Conservation (phyloP, 305 asterid species). For the Petunia hybrid region DNA sequence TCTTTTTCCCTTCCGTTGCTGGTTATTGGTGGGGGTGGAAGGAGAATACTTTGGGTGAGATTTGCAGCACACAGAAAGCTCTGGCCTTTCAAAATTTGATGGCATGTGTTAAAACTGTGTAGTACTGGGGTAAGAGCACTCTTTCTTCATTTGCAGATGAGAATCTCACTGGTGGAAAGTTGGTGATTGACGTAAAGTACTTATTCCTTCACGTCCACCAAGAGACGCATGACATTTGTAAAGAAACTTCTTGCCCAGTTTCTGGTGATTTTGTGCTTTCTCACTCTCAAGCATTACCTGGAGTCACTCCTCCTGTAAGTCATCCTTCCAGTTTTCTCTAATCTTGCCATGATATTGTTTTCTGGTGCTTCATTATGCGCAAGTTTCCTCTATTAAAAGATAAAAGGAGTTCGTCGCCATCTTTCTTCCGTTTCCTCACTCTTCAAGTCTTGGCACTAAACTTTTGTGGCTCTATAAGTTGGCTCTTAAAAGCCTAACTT, state of each 20-base stretch:
- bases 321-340: constrained; percentile 9
- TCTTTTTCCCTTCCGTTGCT: not conserved
- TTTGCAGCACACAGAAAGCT: not conserved
- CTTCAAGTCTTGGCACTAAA: not conserved
- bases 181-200: constrained; percentile 32
- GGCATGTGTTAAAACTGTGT: not conserved
- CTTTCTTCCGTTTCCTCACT: not conserved
- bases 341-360: not conserved
- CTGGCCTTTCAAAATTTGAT: constrained; percentile 1
- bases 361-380: not conserved
- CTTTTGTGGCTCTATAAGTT: not conserved
- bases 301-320: constrained; percentile 31
- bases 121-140: not conserved
- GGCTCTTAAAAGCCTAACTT: not conserved
- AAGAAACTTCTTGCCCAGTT: constrained; percentile 33
- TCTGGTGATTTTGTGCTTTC: constrained; percentile 30
- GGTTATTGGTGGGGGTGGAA: not conserved
- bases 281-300: constrained; percentile 36
- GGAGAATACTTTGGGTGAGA: not conserved
- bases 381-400: constrained; percentile 9
- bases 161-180: constrained; percentile 21
- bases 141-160: constrained; percentile 25
- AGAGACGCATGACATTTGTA: constrained; percentile 32
- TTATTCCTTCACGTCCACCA: constrained; percentile 29
- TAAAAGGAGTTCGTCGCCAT: not conserved